Evolutionary conservation across 2,329 filamentous ascomycete species (phyloP).

Genomic region (Alternaria rosae): DNA sequence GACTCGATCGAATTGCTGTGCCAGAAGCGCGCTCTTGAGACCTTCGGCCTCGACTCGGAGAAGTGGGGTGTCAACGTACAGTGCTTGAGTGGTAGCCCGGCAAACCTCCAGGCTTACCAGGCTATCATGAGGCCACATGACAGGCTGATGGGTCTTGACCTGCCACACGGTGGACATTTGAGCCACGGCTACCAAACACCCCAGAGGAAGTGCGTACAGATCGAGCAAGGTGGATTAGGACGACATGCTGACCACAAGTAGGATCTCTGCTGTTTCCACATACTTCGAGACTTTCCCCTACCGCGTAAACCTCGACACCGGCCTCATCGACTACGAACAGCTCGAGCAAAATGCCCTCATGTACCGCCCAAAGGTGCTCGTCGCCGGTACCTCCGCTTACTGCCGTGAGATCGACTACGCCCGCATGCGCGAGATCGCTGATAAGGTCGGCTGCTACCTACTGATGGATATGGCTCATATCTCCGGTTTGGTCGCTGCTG

Average conservation of each 20-base stretch:
- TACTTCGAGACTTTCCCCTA: constrained; percentile 99
- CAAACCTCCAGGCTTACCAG: constrained; percentile 98
- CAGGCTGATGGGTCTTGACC: constrained; percentile 93
- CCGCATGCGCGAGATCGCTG: constrained; percentile 86
- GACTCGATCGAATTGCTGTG: constrained; percentile 89
- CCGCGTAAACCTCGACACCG: constrained; percentile 86
- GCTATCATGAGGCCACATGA: constrained; percentile 96
- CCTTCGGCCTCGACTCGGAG: constrained; percentile 81
- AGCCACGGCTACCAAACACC: constrained; percentile 98
- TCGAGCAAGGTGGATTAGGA: not conserved
- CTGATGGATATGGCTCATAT: constrained; percentile 98
- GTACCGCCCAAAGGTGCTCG: constrained; percentile 94
- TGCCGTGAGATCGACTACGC: constrained; percentile 95
- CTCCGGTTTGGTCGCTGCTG: constrained; percentile 89
- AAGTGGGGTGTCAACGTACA: constrained; percentile 99
- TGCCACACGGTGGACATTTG: constrained; percentile 93
- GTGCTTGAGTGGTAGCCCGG: constrained; percentile 82
- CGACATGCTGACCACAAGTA: constrained; percentile 26
- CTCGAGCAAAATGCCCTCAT: constrained; percentile 85
- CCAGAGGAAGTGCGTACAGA: constrained; percentile 75
- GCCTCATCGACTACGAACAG: constrained; percentile 92
- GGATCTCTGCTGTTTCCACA: constrained; percentile 96
- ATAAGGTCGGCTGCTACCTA: constrained; percentile 91
- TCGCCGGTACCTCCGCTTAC: constrained; percentile 95
- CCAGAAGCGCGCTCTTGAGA: constrained; percentile 86